Conservation (phyloP, 148 eudicot genomes). For the Gaultheria prostrata region DNA sequence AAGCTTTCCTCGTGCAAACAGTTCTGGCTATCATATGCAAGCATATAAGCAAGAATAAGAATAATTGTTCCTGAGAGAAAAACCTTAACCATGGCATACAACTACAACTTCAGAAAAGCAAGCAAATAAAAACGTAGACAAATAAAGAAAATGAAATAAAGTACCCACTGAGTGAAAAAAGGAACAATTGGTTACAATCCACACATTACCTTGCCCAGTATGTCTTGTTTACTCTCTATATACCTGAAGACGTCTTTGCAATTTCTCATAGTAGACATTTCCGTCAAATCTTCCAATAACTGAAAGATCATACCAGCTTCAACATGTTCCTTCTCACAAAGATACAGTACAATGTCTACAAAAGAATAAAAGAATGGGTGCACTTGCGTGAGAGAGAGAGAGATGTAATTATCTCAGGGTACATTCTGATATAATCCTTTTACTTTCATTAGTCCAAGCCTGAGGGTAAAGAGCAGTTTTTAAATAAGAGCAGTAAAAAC, state of each 20-base stretch:
- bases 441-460: not conserved
- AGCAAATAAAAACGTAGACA: conserved; percentile 6
- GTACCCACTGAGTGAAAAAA: not conserved
- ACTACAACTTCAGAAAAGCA: not conserved
- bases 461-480: not conserved
- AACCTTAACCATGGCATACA: not conserved
- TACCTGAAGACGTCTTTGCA: conserved; percentile 93
- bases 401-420: not conserved
- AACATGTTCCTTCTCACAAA: conserved; percentile 96
- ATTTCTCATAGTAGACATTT: conserved; percentile 98
- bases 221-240: conserved; percentile 97
- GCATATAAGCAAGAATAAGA: conserved; percentile 13
- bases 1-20: conserved; percentile 96
- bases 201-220: conserved; percentile 75
- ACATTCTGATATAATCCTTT: not conserved
- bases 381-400: not conserved
- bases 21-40: conserved; percentile 64
- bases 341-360: conserved; percentile 88
- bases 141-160: conserved; percentile 4
- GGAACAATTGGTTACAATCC: not conserved
- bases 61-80: not conserved
- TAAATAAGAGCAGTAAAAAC: not conserved
- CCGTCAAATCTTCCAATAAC: conserved; percentile 94
- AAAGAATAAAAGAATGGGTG: conserved; percentile 9
- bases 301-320: conserved; percentile 99